Conservation (phyloP, 208 protist species). For the Leishmania gerbilli region DNA sequence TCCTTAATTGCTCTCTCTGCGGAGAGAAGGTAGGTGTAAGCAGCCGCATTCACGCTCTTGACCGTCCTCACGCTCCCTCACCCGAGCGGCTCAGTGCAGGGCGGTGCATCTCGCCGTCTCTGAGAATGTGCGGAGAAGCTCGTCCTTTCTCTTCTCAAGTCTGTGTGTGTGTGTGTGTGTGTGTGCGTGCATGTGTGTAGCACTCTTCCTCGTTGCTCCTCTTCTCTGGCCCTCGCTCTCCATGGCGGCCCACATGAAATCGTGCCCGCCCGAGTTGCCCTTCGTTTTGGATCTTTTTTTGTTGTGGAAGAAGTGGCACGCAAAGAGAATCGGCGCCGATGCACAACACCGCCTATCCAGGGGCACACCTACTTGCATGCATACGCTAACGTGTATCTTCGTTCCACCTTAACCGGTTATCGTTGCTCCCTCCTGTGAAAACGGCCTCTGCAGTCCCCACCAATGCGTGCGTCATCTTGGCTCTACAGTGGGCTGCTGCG, state of each 20-base stretch:
- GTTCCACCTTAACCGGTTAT: not conserved
- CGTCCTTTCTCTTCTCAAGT: not conserved
- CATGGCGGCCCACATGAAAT: not conserved
- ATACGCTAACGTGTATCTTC: not conserved
- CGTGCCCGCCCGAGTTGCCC: not conserved
- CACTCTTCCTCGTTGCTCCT: not conserved
- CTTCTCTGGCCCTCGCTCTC: not conserved
- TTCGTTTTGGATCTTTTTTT: not conserved
- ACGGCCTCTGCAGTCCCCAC: not conserved
- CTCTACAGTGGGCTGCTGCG: not conserved
- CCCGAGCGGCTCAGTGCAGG: not conserved
- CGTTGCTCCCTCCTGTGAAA: too few species aligned
- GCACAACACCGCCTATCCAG: not conserved
- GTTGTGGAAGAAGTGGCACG: not conserved
- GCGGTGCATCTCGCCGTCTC: not conserved
- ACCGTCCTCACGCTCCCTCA: not conserved
- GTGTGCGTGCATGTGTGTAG: not conserved
- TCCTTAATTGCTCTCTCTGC: not conserved
- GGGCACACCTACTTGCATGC: not conserved
- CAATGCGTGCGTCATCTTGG: constrained; percentile 10
- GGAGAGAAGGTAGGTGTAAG: not conserved
- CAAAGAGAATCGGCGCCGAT: not conserved
- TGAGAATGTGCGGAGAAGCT: not conserved
- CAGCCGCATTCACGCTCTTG: not conserved
- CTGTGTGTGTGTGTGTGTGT: not conserved